A percentile compares a stretch with the other conserved stretches of the same genome.
These are phyloP conservation scores for Pleurotus tuoliensis DNA, from an alignment of 768 basidiomycete genomes.

Conservation along the genomic window DNA sequence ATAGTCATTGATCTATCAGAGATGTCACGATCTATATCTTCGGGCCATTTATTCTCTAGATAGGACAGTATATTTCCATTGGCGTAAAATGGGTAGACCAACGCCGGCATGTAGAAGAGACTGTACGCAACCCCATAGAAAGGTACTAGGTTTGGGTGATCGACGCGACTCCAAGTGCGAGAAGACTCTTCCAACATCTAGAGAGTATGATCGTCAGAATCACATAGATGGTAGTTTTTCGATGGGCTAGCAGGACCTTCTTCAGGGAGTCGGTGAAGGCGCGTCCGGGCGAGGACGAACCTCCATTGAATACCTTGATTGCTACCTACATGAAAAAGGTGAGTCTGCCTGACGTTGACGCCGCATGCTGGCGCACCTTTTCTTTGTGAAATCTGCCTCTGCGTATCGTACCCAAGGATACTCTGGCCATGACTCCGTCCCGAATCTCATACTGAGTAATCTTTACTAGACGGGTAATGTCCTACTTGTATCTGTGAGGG, in stretches of 20 bases:
- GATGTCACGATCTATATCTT: not conserved
- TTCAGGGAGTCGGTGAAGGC: not conserved
- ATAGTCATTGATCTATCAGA: not conserved
- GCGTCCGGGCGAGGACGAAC: not conserved
- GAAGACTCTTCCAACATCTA: not conserved
- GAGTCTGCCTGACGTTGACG: not conserved
- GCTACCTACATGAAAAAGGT: not conserved
- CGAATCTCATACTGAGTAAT: not conserved
- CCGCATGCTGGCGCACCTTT: not conserved
- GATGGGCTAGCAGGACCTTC: not conserved
- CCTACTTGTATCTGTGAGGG: not conserved
- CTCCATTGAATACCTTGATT: not conserved
- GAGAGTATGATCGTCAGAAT: not conserved
- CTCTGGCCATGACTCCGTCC: not conserved
- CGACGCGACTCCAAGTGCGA: slow-evolving; percentile 13
- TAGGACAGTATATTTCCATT: slow-evolving; percentile 21
- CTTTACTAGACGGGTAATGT: not conserved
- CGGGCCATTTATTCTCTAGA: slow-evolving; percentile 3
- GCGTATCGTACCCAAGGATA: not conserved
- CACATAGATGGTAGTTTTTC: too few species aligned
- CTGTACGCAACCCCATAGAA: slow-evolving; percentile 16
- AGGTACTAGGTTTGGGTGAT: slow-evolving; percentile 17
- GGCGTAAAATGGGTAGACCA: slow-evolving; percentile 20
- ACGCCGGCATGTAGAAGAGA: slow-evolving; percentile 17
- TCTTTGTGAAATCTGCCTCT: not conserved